Percentiles rank a stretch among this genome's conserved stretches.
Conservation (phyloP, 768 basidiomycete genomes). For the Suillus subluteus region DNA sequence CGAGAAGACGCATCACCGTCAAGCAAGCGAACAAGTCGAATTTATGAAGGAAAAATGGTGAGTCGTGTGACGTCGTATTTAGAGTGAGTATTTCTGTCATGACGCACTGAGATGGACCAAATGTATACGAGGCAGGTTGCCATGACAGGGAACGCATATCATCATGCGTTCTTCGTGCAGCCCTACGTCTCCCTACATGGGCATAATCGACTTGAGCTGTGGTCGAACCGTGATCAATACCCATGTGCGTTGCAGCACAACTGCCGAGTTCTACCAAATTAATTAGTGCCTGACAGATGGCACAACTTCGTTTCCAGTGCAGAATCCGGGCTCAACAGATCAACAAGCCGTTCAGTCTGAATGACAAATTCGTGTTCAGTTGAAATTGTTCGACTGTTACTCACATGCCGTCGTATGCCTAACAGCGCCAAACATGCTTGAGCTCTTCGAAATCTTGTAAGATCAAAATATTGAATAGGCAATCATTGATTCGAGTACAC, state of each 20-base stretch:
- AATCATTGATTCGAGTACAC: too few relatives aligned
- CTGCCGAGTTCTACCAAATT: background rate
- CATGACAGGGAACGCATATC: background rate
- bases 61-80: background rate
- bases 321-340: too few relatives aligned
- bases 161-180: background rate
- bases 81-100: background rate
- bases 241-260: background rate
- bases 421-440: too few relatives aligned
- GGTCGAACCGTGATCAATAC: background rate
- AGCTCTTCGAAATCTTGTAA: too few relatives aligned
- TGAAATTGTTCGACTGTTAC: too few relatives aligned
- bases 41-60: background rate
- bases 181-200: background rate
- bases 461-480: too few relatives aligned
- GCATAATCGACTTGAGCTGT: too few relatives aligned
- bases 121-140: background rate
- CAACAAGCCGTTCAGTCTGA: background rate
- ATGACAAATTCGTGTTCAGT: background rate
- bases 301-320: background rate
- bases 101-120: background rate
- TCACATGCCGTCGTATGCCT: too few relatives aligned
- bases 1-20: background rate
- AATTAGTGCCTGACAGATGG: too few relatives aligned
- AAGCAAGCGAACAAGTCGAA: background rate